These are phyloP conservation scores for Boletus pseudo-olivaceus DNA, from an alignment of 768 basidiomycete genomes.

Conservation along the genomic window DNA sequence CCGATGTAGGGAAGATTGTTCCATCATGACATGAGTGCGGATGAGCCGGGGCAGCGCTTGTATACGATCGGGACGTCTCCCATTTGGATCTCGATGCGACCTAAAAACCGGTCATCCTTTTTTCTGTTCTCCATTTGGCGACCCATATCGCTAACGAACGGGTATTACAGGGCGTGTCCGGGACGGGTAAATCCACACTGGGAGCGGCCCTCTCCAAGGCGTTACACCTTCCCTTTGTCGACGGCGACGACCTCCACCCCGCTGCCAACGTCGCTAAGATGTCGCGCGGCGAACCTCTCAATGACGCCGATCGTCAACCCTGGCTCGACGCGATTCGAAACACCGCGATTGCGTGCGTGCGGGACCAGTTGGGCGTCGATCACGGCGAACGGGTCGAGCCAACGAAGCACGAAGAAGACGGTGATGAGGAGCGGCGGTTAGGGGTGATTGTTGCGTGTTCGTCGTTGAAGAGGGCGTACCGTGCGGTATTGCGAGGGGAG, in stretches of 20 bases:
- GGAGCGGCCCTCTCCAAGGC: slow-evolving; percentile 57
- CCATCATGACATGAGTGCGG: no score
- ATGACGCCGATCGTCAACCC: slow-evolving; percentile 77
- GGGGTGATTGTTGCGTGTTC: slow-evolving; percentile 88
- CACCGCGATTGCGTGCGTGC: slow-evolving; percentile 43
- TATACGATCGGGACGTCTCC: not conserved
- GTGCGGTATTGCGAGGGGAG: slow-evolving; percentile 68
- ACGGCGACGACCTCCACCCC: slow-evolving; percentile 89
- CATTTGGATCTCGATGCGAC: not conserved
- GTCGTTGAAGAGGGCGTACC: slow-evolving; percentile 75
- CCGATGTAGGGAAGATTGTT: not conserved
- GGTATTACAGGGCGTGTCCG: slow-evolving; percentile 58
- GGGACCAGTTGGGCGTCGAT: not conserved
- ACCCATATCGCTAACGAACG: not conserved
- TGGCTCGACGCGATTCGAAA: slow-evolving; percentile 77
- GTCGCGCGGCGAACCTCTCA: slow-evolving; percentile 69
- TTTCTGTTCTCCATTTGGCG: not conserved
- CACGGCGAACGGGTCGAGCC: not conserved
- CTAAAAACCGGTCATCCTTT: no score
- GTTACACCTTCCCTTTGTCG: slow-evolving; percentile 73
- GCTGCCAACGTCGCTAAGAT: slow-evolving; percentile 83
- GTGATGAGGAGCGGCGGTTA: not conserved
- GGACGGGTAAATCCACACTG: slow-evolving; percentile 71
- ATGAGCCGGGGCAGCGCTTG: not conserved
- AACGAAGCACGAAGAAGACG: not conserved